Conservation (phyloP, 2,329 filamentous ascomycete species). For the Claviceps humidiphila region DNA sequence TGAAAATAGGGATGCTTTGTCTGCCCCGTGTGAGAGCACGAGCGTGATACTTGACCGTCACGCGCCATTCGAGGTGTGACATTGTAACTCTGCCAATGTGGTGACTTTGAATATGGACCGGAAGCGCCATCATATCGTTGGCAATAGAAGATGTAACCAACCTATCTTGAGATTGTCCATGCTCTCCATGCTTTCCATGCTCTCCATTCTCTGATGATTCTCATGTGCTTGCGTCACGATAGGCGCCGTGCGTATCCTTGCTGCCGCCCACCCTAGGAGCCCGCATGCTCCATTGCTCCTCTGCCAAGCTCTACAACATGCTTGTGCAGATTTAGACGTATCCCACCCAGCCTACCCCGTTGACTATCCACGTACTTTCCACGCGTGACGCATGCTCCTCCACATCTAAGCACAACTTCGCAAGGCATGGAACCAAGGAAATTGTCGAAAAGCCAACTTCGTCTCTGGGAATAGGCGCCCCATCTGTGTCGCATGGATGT, state of each 20-base stretch:
- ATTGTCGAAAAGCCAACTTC: not conserved
- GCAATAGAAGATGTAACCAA: not conserved
- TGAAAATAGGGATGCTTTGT: not conserved
- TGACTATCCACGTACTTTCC: not conserved
- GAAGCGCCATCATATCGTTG: not conserved
- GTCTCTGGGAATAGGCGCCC: not conserved
- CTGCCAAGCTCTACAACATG: not conserved
- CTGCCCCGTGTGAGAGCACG: not conserved
- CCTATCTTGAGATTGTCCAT: not conserved
- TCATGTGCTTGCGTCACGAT: slow-evolving; percentile 1
- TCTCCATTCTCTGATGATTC: not conserved
- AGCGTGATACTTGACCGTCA: not conserved
- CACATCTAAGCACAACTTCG: not conserved
- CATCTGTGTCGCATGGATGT: not conserved
- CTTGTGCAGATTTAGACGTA: not conserved
- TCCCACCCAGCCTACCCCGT: not conserved
- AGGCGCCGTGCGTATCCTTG: not conserved
- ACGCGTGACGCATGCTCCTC: not conserved
- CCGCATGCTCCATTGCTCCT: not conserved
- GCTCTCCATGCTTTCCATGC: not conserved
- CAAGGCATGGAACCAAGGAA: no score
- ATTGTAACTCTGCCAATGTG: slow-evolving; percentile 1
- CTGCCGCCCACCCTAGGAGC: not conserved
- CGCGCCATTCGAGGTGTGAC: not conserved
- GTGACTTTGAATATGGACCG: not conserved